Evolutionary conservation across 2,329 filamentous ascomycete genomes (phyloP), one percentile per base, ranked within the genome.

Genomic region (Huntiella savannae): DNA sequence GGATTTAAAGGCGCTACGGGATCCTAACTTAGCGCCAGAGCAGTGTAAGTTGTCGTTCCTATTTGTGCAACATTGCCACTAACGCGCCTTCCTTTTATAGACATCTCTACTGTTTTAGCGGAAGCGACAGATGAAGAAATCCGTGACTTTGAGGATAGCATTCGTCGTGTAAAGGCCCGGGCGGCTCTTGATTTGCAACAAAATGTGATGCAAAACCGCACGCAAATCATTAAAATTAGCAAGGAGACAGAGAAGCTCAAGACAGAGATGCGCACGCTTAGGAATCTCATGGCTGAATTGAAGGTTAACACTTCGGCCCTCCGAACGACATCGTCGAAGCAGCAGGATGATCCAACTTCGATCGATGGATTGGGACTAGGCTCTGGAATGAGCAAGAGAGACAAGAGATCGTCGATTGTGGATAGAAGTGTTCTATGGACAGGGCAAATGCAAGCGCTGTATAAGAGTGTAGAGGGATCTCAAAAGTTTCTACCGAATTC

Each of bases 221-320:
- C 85, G 0, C 91, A 96, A 57, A 98, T 98, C 58, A 96, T 98
- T 68, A 93, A 93, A 62, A 96, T 98, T 61, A 95, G 87, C 59
- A 95, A 96, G 63, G 91, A 98, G 64, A 91, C 92, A 2, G 91
- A 98, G 63, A 95, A 94, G 65, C 75, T 98, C 49, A 96, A 96
- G 63, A 76, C 77, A 47, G 91, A 98, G 61, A 96, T 98, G 91
- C 76, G 84, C 45, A 83, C 83, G 5, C 72, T 98, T 32, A 77
- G 83, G 39, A 84, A 84, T 53, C 70, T 96, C 45, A 95, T 98
- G 80, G 79, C 85, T 2, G 91, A 98, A 53, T 71, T 98, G 48
- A 96, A 85, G 55, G 71, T 75, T 5, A 85, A 86, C 50, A 81
- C 77, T 1, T 77, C 71, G 13, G 77, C 77, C 3, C 63, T 82